A percentile compares a stretch with the other conserved stretches of the same genome.
phyloP scores from a whole-genome alignment of 106 monocot genomes.

The Triglochin maritima region DNA sequence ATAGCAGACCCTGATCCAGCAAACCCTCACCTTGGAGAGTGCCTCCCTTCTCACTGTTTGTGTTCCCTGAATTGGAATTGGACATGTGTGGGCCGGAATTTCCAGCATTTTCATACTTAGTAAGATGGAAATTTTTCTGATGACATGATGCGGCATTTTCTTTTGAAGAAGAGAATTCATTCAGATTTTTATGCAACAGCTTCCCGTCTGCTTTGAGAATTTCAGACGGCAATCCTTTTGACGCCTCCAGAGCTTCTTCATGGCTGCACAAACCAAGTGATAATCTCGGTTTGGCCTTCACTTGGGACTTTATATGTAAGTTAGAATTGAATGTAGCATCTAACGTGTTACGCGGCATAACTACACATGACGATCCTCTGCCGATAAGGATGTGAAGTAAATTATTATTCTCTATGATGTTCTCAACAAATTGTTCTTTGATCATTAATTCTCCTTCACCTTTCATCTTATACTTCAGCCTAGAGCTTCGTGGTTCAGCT shows the following conservation, averaged over 20 bases:
- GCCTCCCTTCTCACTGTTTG: slow-evolving; percentile 32
- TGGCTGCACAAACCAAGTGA: slow-evolving; percentile 45
- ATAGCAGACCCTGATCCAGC: slow-evolving; percentile 66
- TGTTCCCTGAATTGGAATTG: slow-evolving; percentile 11
- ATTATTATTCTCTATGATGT: slow-evolving; percentile 43
- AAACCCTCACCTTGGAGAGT: slow-evolving; percentile 21
- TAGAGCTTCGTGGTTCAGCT: slow-evolving; percentile 59
- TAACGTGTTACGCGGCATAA: slow-evolving; percentile 39
- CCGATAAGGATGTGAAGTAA: slow-evolving; percentile 34
- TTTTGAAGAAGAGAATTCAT: slow-evolving; percentile 16
- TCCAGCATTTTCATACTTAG: slow-evolving; percentile 10
- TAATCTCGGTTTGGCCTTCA: slow-evolving; percentile 53
- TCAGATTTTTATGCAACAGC: slow-evolving; percentile 13
- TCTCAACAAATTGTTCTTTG: slow-evolving; percentile 61
- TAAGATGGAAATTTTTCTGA: slow-evolving; percentile 9
- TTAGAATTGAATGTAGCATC: slow-evolving; percentile 23
- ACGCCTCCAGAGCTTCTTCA: slow-evolving; percentile 37
- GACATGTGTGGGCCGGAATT: slow-evolving; percentile 9
- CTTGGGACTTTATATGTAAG: slow-evolving; percentile 20
- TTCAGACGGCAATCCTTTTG: slow-evolving; percentile 23
- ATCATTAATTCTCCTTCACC: slow-evolving; percentile 85
- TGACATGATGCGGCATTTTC: slow-evolving; percentile 12
- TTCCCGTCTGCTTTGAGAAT: slow-evolving; percentile 22
- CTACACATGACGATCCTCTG: slow-evolving; percentile 48
- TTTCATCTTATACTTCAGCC: slow-evolving; percentile 78